A percentile compares a stretch with the other conserved stretches of the same genome.
Conservation (phyloP, 2,329 filamentous ascomycete genomes). For the Xylariaceae sp. region DNA sequence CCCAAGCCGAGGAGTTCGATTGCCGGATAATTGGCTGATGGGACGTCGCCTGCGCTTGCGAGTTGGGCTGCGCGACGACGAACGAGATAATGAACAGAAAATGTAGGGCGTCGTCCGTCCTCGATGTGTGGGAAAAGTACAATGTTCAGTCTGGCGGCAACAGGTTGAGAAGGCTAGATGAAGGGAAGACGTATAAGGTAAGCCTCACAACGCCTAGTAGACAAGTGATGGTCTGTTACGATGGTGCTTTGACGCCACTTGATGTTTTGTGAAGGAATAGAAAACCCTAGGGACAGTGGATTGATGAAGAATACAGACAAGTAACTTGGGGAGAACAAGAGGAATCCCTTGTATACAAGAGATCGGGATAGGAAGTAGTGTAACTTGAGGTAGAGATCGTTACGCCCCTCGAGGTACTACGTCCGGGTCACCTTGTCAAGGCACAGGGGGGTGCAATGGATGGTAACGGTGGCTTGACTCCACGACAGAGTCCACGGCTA, state of each 20-base stretch:
- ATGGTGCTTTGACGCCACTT: background rate
- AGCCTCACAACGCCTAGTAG: background rate
- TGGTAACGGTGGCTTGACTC: conserved; percentile 19
- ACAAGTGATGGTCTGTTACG: background rate
- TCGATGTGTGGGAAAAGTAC: too few species aligned
- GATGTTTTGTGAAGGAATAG: background rate
- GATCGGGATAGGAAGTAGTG: background rate
- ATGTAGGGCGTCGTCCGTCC: too few species aligned
- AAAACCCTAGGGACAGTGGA: too few species aligned
- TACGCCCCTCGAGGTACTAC: background rate
- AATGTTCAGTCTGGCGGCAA: too few species aligned
- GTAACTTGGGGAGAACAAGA: too few species aligned
- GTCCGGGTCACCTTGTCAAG: background rate
- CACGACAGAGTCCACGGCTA: conserved; percentile 6
- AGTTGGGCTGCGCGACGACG: conserved; percentile 2
- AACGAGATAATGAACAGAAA: too few species aligned
- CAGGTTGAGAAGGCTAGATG: too few species aligned
- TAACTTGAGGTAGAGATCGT: background rate
- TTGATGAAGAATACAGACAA: too few species aligned
- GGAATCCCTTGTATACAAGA: too few species aligned
- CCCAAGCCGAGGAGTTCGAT: conserved; percentile 16
- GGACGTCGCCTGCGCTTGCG: conserved; percentile 4
- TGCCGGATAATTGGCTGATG: conserved; percentile 20
- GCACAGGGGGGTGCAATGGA: background rate
- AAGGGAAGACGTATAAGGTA: too few species aligned